Evolutionary conservation across 306 rosid genomes (phyloP).

Genomic region (Quercus suber): DNA sequence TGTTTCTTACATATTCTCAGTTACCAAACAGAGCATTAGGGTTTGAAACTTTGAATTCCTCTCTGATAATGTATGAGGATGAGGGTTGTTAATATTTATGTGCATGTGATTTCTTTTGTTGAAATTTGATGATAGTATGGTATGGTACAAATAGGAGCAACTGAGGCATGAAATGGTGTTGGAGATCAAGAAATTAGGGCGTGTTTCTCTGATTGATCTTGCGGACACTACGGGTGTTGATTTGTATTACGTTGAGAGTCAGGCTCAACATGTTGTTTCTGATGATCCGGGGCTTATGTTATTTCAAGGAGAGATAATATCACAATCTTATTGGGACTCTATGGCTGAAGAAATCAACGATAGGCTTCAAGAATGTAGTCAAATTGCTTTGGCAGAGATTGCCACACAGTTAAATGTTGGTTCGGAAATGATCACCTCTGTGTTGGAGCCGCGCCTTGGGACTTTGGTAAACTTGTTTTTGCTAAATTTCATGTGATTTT

Average conservation of each 20-base stretch:
- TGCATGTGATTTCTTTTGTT: background rate
- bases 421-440: constrained; percentile 68
- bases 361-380: constrained; percentile 97
- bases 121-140: constrained; percentile 1
- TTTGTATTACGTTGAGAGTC: constrained; percentile 84
- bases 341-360: constrained; percentile 85
- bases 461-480: constrained; percentile 49
- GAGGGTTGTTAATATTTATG: background rate
- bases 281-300: constrained; percentile 64
- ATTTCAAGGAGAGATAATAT: constrained; percentile 82
- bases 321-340: constrained; percentile 86
- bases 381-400: constrained; percentile 84
- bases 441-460: constrained; percentile 87
- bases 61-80: background rate
- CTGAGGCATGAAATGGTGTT: constrained; percentile 69
- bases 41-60: background rate
- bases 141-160: constrained; percentile 57
- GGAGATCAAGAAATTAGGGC: constrained; percentile 75
- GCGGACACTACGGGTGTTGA: constrained; percentile 85
- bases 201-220: constrained; percentile 80
- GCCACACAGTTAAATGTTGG: constrained; percentile 85
- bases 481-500: constrained; percentile 14
- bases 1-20: background rate
- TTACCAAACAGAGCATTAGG: background rate
- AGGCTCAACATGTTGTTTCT: constrained; percentile 50